Evolutionary conservation across 2,329 filamentous ascomycete species (phyloP).

Genomic region (Trichoderma sp.): DNA sequence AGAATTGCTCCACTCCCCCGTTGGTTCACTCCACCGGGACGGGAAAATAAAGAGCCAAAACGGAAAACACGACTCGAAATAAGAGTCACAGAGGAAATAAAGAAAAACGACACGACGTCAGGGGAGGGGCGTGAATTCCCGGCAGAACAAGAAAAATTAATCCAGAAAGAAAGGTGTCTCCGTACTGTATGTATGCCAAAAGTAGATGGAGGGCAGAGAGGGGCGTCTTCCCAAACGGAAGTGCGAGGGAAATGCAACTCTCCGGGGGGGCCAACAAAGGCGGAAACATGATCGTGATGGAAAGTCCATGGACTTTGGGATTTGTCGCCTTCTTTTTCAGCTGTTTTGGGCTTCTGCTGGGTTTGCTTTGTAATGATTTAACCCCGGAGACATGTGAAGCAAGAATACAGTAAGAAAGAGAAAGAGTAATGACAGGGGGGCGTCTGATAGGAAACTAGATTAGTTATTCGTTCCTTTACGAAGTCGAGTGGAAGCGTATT

Average conservation of each 20-base stretch:
- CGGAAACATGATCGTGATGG: not conserved
- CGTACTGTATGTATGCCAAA: not conserved
- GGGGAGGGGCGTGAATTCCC: not conserved
- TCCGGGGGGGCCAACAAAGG: not conserved
- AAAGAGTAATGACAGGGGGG: not conserved
- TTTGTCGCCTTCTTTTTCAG: not conserved
- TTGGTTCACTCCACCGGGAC: not conserved
- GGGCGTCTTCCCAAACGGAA: not conserved
- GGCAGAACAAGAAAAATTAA: not conserved
- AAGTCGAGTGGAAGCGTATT: not conserved
- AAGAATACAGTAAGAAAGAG: not conserved
- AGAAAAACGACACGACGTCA: not conserved
- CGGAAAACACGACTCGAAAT: not conserved
- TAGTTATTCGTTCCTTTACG: not conserved
- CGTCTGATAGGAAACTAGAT: not conserved
- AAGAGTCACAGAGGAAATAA: not conserved
- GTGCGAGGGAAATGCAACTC: not conserved
- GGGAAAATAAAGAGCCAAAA: not conserved
- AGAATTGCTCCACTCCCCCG: not conserved
- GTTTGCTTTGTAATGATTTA: not conserved
- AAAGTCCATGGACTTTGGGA: slow-evolving; percentile 9
- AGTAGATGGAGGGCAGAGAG: not conserved
- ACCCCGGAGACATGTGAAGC: not conserved
- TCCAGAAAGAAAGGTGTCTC: not conserved
- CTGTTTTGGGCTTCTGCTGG: not conserved